Evolutionary conservation across 441 rosid species (phyloP).

Genomic region (Erodium moschatum): DNA sequence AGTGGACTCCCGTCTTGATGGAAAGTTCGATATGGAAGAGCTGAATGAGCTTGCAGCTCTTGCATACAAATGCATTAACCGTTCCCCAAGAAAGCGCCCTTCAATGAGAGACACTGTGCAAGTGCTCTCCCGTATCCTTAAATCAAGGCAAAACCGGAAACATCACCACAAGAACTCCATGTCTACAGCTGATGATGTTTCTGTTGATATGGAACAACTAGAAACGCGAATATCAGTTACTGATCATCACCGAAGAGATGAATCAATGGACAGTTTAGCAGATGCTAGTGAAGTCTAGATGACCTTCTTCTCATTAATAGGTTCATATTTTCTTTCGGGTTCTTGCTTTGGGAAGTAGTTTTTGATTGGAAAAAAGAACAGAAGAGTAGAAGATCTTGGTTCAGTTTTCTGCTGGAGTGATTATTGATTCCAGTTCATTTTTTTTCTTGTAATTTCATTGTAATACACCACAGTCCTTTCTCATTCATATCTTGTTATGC

Average conservation of each 20-base stretch:
- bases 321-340: constrained; percentile 12
- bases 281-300: constrained; percentile 42
- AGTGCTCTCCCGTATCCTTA: constrained; percentile 62
- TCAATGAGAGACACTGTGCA: constrained; percentile 90
- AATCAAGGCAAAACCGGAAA: constrained; percentile 48
- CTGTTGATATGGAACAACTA: constrained; percentile 40
- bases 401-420: neutral
- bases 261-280: constrained; percentile 57
- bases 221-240: constrained; percentile 37
- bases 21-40: constrained; percentile 59
- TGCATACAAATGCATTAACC: constrained; percentile 76
- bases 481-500: neutral
- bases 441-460: neutral
- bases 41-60: constrained; percentile 77
- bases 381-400: constrained; percentile 10
- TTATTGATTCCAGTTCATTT: neutral
- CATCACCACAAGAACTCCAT: constrained; percentile 43
- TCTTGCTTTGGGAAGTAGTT: constrained; percentile 19
- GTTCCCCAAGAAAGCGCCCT: constrained; percentile 65
- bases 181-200: constrained; percentile 41
- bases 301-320: constrained; percentile 5
- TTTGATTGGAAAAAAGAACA: no score
- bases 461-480: neutral
- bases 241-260: constrained; percentile 46
- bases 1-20: constrained; percentile 66